Base-by-base conservation (phyloP, 371 early-diverging fungal genomes). In the Mortierella sp. region DNA sequence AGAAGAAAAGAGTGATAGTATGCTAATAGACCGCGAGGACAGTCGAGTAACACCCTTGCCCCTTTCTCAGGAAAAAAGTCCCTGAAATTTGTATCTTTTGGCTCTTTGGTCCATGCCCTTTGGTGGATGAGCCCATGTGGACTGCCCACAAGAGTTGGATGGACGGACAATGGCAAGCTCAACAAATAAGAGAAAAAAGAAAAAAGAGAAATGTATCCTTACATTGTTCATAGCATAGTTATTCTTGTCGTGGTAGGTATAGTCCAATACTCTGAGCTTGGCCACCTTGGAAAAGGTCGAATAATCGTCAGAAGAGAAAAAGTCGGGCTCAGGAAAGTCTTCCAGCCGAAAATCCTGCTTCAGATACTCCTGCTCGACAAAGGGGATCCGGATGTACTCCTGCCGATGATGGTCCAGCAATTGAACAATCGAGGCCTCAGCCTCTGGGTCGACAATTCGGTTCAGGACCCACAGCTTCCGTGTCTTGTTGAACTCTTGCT, bases 201-300 rank as follows among this genome's bases (percentile, higher is more conserved):
- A 12, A 30, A 23, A 72, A 37, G 37, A 37, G 9, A 37, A 37
- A 5, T 37, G 37, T 9, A 9, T 37, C 37, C 87, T 85, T 85
- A 89, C 90, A 72, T 92, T 92, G 64, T 92, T 91, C 91, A 92
- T 92, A 30, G 89, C 91, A 79, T 92, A 92, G 47, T 86, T 56
- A 60, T 92, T 92, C 82, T 92, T 92, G 65, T 85, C 85, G 73
- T 89, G 88, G 67, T 91, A 91, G 26, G 90, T 88, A 66, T 86
- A 90, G 62, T 92, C 92, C 57, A 89, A 66, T 0, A 87, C 86
- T 53, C 89, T 75, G 46, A 90, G 73, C 69, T 89, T 90, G 43
- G 88, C 85, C 7, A 89, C 88, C 59, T 88, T 89, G 30, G 89
- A 84, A 57, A 84, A 89, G 11, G 85, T 75, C 61, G 88, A 74